These are phyloP conservation scores for Ammopiptanthus mongolicus DNA, from an alignment of 306 rosid species.

Conservation along the genomic window DNA sequence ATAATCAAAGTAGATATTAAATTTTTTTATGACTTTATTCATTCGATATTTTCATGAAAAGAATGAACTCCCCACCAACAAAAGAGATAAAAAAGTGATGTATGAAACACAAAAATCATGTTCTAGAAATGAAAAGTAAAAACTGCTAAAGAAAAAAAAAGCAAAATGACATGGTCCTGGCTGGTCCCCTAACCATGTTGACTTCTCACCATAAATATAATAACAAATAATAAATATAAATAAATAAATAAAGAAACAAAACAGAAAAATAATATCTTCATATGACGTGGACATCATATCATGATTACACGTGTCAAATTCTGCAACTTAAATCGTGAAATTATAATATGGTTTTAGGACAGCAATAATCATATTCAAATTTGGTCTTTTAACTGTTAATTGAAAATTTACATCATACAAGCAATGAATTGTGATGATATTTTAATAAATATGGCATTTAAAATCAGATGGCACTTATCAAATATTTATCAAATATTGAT, in stretches of 20 bases:
- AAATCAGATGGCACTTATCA: too few relatives aligned
- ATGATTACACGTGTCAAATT: conserved; percentile 28
- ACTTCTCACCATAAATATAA: conserved; percentile 39
- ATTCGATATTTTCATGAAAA: conserved; percentile 15
- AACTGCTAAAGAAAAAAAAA: not conserved
- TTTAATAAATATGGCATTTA: too few relatives aligned
- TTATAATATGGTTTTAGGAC: too few relatives aligned
- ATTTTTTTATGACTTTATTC: not conserved
- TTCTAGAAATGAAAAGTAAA: conserved; percentile 15
- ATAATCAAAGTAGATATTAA: not conserved
- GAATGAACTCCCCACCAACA: not conserved
- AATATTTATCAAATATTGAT: too few relatives aligned
- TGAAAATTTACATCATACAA: too few relatives aligned
- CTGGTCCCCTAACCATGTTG: conserved; percentile 38
- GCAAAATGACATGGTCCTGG: conserved; percentile 22
- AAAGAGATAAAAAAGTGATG: not conserved
- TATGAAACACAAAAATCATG: conserved; percentile 9
- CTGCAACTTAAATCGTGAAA: not conserved
- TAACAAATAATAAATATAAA: not conserved
- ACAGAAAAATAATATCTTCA: not conserved
- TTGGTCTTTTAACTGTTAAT: too few relatives aligned
- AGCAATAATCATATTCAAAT: too few relatives aligned
- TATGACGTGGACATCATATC: not conserved
- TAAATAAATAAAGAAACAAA: not conserved
- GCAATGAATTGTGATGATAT: too few relatives aligned